Conservation (phyloP, 1,139 yeast species). For the Pichia sorboxylosa region DNA sequence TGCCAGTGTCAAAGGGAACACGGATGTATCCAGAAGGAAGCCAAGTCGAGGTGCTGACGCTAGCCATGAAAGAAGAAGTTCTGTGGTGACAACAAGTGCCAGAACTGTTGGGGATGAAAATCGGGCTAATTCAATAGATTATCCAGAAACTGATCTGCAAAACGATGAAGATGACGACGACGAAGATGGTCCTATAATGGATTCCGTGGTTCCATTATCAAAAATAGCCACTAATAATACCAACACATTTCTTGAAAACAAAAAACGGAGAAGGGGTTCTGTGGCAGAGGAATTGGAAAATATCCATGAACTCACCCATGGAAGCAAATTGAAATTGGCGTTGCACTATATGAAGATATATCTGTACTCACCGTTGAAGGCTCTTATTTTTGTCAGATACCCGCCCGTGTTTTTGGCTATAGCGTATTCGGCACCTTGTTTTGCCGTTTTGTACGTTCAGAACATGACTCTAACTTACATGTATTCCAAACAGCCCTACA, state of each 20-base stretch:
- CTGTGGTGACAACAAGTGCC: neutral
- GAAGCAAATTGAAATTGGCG: constrained; percentile 12
- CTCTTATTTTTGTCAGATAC: constrained; percentile 39
- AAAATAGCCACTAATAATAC: constrained; percentile 20
- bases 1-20: neutral
- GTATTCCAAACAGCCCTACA: constrained; percentile 57
- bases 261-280: constrained; percentile 15
- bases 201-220: constrained; percentile 25
- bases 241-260: constrained; percentile 19
- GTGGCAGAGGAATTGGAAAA: constrained; percentile 21
- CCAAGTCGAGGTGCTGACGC: neutral
- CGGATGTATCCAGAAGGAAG: constrained; percentile 3
- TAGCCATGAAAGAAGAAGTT: too few relatives aligned
- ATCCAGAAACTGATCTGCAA: neutral
- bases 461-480: constrained; percentile 62
- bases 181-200: constrained; percentile 20
- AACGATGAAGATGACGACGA: constrained; percentile 7
- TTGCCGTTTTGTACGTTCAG: constrained; percentile 58
- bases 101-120: too few relatives aligned
- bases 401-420: constrained; percentile 68
- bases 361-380: constrained; percentile 38
- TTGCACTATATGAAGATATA: constrained; percentile 28
- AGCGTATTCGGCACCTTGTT: constrained; percentile 53
- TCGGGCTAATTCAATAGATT: neutral
- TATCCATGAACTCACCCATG: constrained; percentile 12